Conservation (phyloP, 2,329 filamentous ascomycete species). For the Fusarium chlamydosporum region DNA sequence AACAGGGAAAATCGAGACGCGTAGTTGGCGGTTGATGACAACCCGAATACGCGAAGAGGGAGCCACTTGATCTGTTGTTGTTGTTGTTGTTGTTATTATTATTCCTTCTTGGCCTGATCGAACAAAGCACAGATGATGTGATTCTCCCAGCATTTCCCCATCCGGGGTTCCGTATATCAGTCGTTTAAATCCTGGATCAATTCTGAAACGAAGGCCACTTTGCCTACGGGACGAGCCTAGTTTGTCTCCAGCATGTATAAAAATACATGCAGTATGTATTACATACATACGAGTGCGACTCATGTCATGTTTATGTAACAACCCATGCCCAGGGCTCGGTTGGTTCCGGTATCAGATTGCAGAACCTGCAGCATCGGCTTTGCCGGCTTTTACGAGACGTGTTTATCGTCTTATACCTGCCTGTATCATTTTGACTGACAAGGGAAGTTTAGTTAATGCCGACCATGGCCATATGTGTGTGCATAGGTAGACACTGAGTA, state of each 20-base stretch:
- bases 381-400: slow-evolving; percentile 21
- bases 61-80: slow-evolving; percentile 12
- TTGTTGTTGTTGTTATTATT: background rate
- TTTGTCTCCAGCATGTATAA: slow-evolving; percentile 14
- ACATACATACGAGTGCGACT: slow-evolving; percentile 8
- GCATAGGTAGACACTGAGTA: background rate
- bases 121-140: slow-evolving; percentile 22
- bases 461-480: background rate
- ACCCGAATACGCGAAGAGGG: slow-evolving; percentile 4
- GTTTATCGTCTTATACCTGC: slow-evolving; percentile 22
- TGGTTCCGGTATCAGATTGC: slow-evolving; percentile 36
- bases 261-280: slow-evolving; percentile 1
- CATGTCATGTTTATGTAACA: slow-evolving; percentile 19
- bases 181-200: slow-evolving; percentile 25
- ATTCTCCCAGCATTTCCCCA: slow-evolving; percentile 17
- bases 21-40: background rate
- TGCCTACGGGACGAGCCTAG: slow-evolving; percentile 27
- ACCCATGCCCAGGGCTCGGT: slow-evolving; percentile 35
- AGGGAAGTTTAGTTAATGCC: slow-evolving; percentile 13
- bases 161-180: slow-evolving; percentile 17
- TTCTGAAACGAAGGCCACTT: slow-evolving; percentile 38
- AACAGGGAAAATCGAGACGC: background rate
- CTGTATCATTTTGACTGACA: slow-evolving; percentile 17
- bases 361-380: slow-evolving; percentile 11
- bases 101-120: slow-evolving; percentile 7